Evolutionary conservation across 768 basidiomycete species (phyloP), one percentile per base, ranked within the genome.

Genomic region (Artomyces pyxidatus): DNA sequence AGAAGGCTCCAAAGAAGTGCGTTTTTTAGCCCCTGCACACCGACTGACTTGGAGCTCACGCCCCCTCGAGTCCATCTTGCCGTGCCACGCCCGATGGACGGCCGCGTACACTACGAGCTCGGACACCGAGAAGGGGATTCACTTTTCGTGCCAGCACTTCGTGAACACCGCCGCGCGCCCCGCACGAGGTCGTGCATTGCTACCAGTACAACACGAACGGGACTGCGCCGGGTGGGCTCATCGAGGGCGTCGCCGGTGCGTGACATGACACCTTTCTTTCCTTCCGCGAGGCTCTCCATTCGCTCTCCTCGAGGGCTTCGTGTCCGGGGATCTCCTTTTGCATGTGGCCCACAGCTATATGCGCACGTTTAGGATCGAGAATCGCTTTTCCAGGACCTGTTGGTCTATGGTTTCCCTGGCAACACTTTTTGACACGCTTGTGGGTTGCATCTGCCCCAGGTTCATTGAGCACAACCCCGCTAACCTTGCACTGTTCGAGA

Each of bases 181-280:
- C 75, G 29, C 87, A 86, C 60, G 85, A 90, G 65, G 73, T 84
- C 59, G 86, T 87, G 6, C 88, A 90, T 54, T 88, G 83, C 59
- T 89, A 73, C 61, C 88, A 89, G 59, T 76, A 80, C 63, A 73
- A 85, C 56, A 84, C 73, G 1, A 59, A 67, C 21, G 80, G 70
- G 22, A 75, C 73, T 37, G 81, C 76, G 55, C 84, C 85, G 0
- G 74, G 76, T 1, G 88, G 88, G 2, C 66, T 91, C 41, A 78
- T 87, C 53, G 88, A 91, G 59, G 88, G 88, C 17, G 72, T 91
- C 23, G 88, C 87, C 62, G 86, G 86, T 83, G 50, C 37, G 69
- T n/a, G n/a, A n/a, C n/a, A n/a, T n/a, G n/a, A n/a, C n/a, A n/a
- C n/a, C n/a, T n/a, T n/a, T n/a, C n/a, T n/a, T n/a, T n/a, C n/a